Percentiles rank a stretch among this genome's conserved stretches.
These are phyloP conservation scores for Leccinum incarnatum DNA, from an alignment of 768 basidiomycete genomes.

Conservation along the genomic window DNA sequence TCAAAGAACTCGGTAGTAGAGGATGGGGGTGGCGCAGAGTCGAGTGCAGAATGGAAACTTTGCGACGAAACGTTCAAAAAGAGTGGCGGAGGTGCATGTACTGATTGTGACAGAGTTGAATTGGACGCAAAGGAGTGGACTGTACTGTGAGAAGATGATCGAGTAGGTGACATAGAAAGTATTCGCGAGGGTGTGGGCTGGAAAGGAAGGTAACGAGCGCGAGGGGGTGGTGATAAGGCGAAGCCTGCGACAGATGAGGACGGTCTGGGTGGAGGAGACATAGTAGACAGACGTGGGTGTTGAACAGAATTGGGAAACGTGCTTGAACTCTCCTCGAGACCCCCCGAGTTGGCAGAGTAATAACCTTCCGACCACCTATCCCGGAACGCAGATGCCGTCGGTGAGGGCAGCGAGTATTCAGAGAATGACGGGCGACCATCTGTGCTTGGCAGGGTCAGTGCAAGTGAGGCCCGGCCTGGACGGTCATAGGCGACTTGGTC, in stretches of 20 bases:
- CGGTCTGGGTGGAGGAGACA: conserved; percentile 59
- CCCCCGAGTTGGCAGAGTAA: conserved; percentile 29
- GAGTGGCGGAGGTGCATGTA: conserved; percentile 24
- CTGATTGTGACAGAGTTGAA: conserved; percentile 23
- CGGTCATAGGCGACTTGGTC: conserved; percentile 27
- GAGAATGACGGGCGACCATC: conserved; percentile 54
- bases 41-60: conserved; percentile 43
- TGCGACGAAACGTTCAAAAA: conserved; percentile 47
- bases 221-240: conserved; percentile 56
- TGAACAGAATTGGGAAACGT: conserved; percentile 23
- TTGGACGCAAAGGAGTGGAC: conserved; percentile 31
- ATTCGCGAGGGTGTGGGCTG: conserved; percentile 18
- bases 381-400: conserved; percentile 78
- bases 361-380: conserved; percentile 44
- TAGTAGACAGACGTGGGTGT: conserved; percentile 24
- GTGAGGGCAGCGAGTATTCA: conserved; percentile 68
- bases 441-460: conserved; percentile 44
- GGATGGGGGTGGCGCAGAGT: conserved; percentile 61
- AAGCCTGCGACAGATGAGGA: conserved; percentile 59
- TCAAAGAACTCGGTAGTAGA: conserved; percentile 76
- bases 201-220: conserved; percentile 18
- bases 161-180: conserved; percentile 15
- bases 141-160: conserved; percentile 31
- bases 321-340: conserved; percentile 10
- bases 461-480: conserved; percentile 44